Percentiles rank a stretch among this genome's conserved stretches.
Evolutionary conservation across 179 eudicot species (phyloP).

Genomic region (Monotropa hypopitys): DNA sequence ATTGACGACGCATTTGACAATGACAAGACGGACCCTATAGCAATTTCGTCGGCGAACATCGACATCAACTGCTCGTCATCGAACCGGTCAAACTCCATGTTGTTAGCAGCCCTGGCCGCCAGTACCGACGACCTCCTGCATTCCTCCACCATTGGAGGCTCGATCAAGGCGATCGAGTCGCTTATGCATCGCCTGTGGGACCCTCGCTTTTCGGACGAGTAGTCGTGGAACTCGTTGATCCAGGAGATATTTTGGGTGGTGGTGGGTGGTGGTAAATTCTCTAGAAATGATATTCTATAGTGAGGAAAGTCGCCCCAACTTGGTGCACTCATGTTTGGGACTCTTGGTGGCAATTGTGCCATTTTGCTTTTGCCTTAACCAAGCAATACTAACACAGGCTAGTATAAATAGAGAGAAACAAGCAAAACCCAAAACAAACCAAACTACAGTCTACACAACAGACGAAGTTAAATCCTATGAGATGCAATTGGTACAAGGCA

Average conservation of each 20-base stretch:
- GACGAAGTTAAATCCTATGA: not conserved
- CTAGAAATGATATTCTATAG: slow-evolving; percentile 20
- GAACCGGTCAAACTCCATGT: slow-evolving; percentile 40
- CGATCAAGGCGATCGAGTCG: slow-evolving; percentile 60
- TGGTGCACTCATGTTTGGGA: slow-evolving; percentile 23
- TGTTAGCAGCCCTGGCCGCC: not conserved
- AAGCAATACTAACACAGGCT: not conserved
- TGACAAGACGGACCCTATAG: slow-evolving; percentile 22
- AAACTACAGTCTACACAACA: slow-evolving; percentile 9
- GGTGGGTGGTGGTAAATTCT: slow-evolving; percentile 11
- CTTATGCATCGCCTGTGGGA: slow-evolving; percentile 56
- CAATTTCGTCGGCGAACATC: slow-evolving; percentile 54
- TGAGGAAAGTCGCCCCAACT: slow-evolving; percentile 24
- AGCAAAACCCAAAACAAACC: not conserved
- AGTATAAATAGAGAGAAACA: not conserved
- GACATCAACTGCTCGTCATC: slow-evolving; percentile 84
- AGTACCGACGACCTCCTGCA: slow-evolving; percentile 10
- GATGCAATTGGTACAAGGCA: slow-evolving; percentile 1
- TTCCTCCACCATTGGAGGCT: slow-evolving; percentile 24
- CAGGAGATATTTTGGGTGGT: slow-evolving; percentile 26
- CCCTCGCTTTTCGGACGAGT: slow-evolving; percentile 52
- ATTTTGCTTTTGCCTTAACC: not conserved
- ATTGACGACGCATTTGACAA: slow-evolving; percentile 52
- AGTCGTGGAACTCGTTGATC: slow-evolving; percentile 74
- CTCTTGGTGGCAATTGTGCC: slow-evolving; percentile 45